Conservation (phyloP, 352 stramenopile genomes). For the Pythium myriotylum region DNA sequence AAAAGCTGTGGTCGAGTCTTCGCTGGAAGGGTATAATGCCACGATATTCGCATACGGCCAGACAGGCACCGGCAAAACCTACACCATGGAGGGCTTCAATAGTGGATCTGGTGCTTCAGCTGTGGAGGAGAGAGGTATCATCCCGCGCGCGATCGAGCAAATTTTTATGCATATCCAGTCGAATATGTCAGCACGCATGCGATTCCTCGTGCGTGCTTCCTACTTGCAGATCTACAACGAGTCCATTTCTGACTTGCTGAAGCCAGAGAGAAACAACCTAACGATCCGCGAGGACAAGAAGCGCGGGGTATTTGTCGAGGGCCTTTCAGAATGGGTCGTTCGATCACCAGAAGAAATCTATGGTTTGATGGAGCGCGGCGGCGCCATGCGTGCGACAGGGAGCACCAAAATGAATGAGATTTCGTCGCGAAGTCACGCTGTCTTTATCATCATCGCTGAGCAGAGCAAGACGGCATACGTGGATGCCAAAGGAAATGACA, state of each 20-base stretch:
- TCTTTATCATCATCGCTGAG: conserved; percentile 96
- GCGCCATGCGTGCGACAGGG: conserved; percentile 76
- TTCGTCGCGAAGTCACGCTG: conserved; percentile 85
- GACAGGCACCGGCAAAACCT: conserved; percentile 93
- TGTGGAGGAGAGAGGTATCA: conserved; percentile 95
- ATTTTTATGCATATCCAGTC: conserved; percentile 92
- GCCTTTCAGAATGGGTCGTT: conserved; percentile 94
- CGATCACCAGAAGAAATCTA: conserved; percentile 93
- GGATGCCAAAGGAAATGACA: conserved; percentile 76
- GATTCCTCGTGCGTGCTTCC: conserved; percentile 91
- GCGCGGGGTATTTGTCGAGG: conserved; percentile 93
- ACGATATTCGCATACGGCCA: conserved; percentile 92
- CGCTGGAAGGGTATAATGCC: conserved; percentile 91
- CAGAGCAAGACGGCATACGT: conserved; percentile 92
- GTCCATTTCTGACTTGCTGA: conserved; percentile 93
- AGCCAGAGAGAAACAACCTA: conserved; percentile 91
- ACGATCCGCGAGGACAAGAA: conserved; percentile 94
- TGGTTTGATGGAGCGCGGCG: conserved; percentile 92
- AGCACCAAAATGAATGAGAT: conserved; percentile 92
- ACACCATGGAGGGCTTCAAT: conserved; percentile 97
- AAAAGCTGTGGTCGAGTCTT: conserved; percentile 91
- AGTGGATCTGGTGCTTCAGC: conserved; percentile 69
- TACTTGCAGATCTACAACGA: conserved; percentile 97
- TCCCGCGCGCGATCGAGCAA: conserved; percentile 97
- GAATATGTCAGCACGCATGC: conserved; percentile 80